phyloP scores from a whole-genome alignment of 2,329 filamentous ascomycete species.

The Paracorniculantispora psalliotae region DNA sequence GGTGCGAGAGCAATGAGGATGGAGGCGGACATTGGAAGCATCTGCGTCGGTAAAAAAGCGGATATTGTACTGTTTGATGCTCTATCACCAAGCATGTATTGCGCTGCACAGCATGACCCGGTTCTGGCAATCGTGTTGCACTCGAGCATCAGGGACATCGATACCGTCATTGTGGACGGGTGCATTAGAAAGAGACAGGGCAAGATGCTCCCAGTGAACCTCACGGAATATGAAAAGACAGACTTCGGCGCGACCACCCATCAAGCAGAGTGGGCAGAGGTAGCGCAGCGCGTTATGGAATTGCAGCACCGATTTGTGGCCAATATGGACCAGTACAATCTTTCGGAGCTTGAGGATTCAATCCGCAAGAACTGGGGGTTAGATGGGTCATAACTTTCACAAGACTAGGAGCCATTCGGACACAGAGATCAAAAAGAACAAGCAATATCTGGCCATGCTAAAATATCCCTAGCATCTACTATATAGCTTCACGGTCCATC shows the following conservation, averaged over 20 bases:
- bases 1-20: slow-evolving; percentile 39
- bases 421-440: no score
- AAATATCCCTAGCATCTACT: no score
- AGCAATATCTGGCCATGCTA: no score
- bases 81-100: slow-evolving; percentile 16
- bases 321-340: not conserved
- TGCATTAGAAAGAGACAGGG: slow-evolving; percentile 40
- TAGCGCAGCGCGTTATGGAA: not conserved
- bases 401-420: no score
- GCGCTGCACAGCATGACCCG: slow-evolving; percentile 34
- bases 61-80: slow-evolving; percentile 45
- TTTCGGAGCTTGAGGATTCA: not conserved
- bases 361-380: no score
- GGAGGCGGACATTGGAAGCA: slow-evolving; percentile 36
- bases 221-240: not conserved
- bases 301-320: not conserved
- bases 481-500: no score
- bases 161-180: slow-evolving; percentile 45
- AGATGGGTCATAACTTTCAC: no score
- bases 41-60: slow-evolving; percentile 40
- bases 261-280: not conserved
- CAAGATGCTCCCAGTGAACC: slow-evolving; percentile 21
- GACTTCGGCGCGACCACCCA: not conserved
- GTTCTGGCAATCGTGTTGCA: slow-evolving; percentile 50
- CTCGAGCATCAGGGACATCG: slow-evolving; percentile 43